Evolutionary conservation across 352 stramenopile genomes (phyloP), one percentile per base, ranked within the genome.

Genomic region (Albugo candida): DNA sequence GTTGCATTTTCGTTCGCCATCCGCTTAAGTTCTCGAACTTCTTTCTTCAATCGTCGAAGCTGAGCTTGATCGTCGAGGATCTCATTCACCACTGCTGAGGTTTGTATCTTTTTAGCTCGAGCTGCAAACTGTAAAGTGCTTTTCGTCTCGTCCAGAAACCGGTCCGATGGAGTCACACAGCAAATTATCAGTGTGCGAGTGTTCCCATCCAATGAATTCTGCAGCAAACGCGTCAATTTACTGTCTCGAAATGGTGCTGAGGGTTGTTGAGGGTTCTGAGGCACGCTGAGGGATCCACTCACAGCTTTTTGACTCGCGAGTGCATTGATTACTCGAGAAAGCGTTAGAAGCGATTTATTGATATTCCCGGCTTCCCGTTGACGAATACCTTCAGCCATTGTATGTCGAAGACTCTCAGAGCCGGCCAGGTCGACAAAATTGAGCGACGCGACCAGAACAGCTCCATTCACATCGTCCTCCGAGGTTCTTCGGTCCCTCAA

Each of bases 401-500:
- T 98, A 60, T 97, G 81, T 39, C 92, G 70, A 47, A 97, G 75
- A 65, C 89, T 97, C 62, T 99, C 95, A 1, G 83, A 97, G 13
- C 95, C 95, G 1, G 95, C 95, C 2, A 99, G 72, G 65, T 99
- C 95, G 21, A 99, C 95, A 36, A 98, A 71, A 49, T 94, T 98
- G 5, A 99, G 65, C 20, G 83, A 95, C 2, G 86, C 95, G 6
- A 98, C 84, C 24, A 94, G 63, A 31, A 97, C 81, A 13, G 81
- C 70, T 35, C 79, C 73, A 45, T 77, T 65, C 52, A 76, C 65
- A 48, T 75, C 71, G 41, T 86, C 75, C 40, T 89, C 70, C 0
- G 66, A 81, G 37, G 65, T 58, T 19, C 73, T 55, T 2, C 70
- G 59, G 8, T 48, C 43, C 16, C 40, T 36, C 18, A 48, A 19